Conservation (phyloP, 164 flowering plant genomes). For the Chimonanthus salicifolius region DNA sequence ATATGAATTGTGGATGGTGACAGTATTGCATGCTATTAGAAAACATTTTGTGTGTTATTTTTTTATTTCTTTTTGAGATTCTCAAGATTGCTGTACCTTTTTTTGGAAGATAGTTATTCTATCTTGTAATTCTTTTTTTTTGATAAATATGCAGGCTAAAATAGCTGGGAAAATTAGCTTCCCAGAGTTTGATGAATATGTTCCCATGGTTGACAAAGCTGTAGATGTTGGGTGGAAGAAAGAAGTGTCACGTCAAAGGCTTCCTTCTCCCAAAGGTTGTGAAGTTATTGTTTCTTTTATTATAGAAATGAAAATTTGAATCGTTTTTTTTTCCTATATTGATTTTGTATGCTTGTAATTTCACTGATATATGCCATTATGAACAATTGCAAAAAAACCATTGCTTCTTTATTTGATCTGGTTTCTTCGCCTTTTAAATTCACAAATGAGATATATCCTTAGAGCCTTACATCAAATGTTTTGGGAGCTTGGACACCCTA, state of each 20-base stretch:
- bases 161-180: conserved; percentile 9
- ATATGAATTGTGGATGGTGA: too few species aligned
- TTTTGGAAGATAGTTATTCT: neutral
- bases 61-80: too few species aligned
- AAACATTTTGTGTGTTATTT: neutral
- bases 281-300: neutral
- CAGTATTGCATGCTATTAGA: neutral
- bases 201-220: conserved; percentile 92
- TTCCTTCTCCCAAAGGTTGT: conserved; percentile 51
- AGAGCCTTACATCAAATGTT: neutral
- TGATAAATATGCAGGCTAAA: conserved; percentile 9
- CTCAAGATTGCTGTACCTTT: too few species aligned
- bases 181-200: conserved; percentile 71
- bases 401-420: neutral
- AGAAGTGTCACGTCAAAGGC: conserved; percentile 39
- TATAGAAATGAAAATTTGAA: neutral
- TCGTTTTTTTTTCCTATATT: too few species aligned
- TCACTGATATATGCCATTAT: neutral
- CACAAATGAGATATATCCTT: neutral
- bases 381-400: neutral
- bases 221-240: conserved; percentile 74
- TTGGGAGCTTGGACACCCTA: too few species aligned
- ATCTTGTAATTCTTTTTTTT: neutral
- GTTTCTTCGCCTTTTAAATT: neutral
- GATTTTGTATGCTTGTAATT: neutral